Base-by-base conservation (phyloP, 1,139 yeast genomes). In the Yamadazyma triangularis region DNA sequence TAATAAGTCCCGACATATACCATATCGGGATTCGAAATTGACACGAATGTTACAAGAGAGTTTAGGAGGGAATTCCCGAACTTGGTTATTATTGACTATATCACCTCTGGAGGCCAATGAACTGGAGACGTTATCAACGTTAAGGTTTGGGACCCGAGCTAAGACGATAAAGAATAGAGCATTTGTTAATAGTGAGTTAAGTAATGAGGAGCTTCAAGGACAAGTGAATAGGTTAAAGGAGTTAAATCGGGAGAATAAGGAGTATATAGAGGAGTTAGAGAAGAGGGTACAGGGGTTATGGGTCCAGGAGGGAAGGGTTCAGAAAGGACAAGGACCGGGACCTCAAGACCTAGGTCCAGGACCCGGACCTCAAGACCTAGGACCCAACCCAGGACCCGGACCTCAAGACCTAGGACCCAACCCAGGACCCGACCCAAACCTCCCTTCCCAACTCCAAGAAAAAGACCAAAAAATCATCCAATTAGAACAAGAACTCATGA, bases 1-100 rank as follows among this genome's bases (percentile, higher is more conserved):
- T 44, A 73, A 79, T 3, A 76, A 70, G 41, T 64, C 79, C 2
- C 62, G 75, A 1, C 87, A 82, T 52, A 62, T 83, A 4, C 94
- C 94, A 0, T 86, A 85, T 46, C 64, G 95, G 38, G 95, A 86
- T 47, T 85, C 95, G 0, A 84, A 84, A 45, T 66, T 88, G 34
- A 87, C 96, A 0, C 66, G 95, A 37, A 78, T 88, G 10, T 58
- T 88, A 26, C 94, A 86, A 52, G 94, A 86, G 46, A 79, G 94
- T 0, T 60, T 88, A 15, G 95, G 95, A 3, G 96, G 96, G 2
- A 87, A 88, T 52, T 79, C 93, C 2, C 64, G 91, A 35, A 88
- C 96, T 0, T 76, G 87, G 2, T 64, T 88, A 30, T 79, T 88
- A 23, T 70, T 88, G 28, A 85, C 81, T 44, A 83, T 95, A 41